Evolutionary conservation across 345 rosid genomes (phyloP), one percentile per base, ranked within the genome.

Genomic region (Eutrema japonicum): DNA sequence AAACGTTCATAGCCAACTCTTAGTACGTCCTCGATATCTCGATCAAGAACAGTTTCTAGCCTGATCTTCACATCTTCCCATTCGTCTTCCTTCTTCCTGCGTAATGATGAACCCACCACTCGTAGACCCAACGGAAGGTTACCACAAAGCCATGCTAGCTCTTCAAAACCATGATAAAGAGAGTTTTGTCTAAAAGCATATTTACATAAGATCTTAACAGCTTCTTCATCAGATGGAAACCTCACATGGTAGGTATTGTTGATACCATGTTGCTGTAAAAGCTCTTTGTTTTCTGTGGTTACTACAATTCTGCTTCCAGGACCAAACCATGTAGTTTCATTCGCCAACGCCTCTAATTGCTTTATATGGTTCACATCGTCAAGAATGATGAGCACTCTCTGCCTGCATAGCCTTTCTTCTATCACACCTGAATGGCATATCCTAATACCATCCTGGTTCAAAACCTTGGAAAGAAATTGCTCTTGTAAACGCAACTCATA

Each of bases 1-100:
- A 84, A 57, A 12, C 61, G 60, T 13, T 82, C 78, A 18, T 63
- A 82, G 3, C 85, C 59, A 0, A 80, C 68, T 33, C 29, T 64
- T 3, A 80, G 52, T 3, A 70, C 40, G 0, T 55, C 30, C 6
- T 8, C 55, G 2, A 82, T 76, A 1, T 76, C 43, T 2, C 10
- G 29, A 41, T 76, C 35, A 42, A 73, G 53, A 14, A 13, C 0
- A 49, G 11, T 49, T 22, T 49, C 30, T 1, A 49, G 54, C 5
- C 6, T 49, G 6, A 4, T 0, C n/a, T 10, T 26, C 2, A 50
- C 13, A 9, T 4, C 7, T 50, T 50, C 33, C 55, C 33, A 50
- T 2, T 18, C 30, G 10, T 8, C 32, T 3, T 26, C 33, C 2
- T 3, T 10, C 33, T 26, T 50, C 7, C 55, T n/a, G 10, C 55